Base-by-base conservation (phyloP, 768 basidiomycete species). In the Suillus weaverae region DNA sequence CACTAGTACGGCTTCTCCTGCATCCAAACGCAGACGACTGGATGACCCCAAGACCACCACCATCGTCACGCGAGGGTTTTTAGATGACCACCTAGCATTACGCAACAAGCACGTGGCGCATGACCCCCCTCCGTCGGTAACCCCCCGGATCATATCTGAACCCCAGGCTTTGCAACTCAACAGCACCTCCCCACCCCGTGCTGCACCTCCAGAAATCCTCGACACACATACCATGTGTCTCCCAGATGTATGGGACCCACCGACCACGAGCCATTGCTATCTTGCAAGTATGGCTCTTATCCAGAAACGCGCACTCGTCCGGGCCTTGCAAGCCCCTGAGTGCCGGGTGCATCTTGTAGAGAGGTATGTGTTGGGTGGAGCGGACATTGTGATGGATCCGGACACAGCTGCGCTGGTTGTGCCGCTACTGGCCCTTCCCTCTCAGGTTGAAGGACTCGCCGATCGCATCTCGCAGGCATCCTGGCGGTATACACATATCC, bases 301-400 rank as follows among this genome's bases (percentile, higher is more conserved):
- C 8, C 92, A 92, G 72, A 89, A 87, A 67, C 88, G 85, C 60
- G 81, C 79, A 22, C 77, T 94, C 3, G 81, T 89, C 46, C 82
- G 81, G 4, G 74, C 79, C 13, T 80, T 94, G 32, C 76, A 78
- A 20, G 79, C 81, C 13, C 71, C 69, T 16, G 70, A 76, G 14
- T 86, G 82, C 66, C 74, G 75, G 13, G 77, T 92, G 30, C 81
- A 84, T 35, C 81, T 93, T 14, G 81, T 88, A 4, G 92, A 94
- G 71, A 85, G 92, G 39, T 83, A 85, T 14, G 73, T 76, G 59
- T 81, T 92, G 3, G 80, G 76, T 60, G 88, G 85, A 35, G 83
- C 81, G 11, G 89, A 94, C 71, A 77, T 94, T 36, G 84, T 92
- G 64, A 68, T 92, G 22, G 90, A 92, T 72, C 82, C 84, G 2